A percentile compares a stretch with the other conserved stretches of the same genome.
phyloP scores from a whole-genome alignment of 345 rosid genomes.

The Nasturtium officinale region DNA sequence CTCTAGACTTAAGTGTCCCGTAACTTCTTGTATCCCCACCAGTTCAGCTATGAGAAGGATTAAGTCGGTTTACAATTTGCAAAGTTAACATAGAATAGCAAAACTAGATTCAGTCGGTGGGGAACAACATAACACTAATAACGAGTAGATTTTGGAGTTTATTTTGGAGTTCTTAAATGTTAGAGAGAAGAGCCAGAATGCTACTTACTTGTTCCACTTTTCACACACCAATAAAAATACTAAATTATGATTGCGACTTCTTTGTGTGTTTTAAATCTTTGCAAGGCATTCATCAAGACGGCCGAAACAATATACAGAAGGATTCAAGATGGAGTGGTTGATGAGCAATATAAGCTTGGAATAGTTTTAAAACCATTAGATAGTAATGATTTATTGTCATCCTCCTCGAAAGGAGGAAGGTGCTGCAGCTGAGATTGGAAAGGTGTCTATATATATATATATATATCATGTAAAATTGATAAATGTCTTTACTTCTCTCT shows the following conservation, averaged over 20 bases:
- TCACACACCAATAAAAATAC: background rate
- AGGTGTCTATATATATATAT: background rate
- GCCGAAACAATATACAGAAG: constrained; percentile 91
- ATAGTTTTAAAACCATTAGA: constrained; percentile 84
- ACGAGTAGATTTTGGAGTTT: background rate
- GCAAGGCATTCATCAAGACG: constrained; percentile 85
- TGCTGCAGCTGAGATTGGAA: constrained; percentile 66
- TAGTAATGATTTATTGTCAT: constrained; percentile 57
- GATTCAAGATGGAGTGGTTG: constrained; percentile 92
- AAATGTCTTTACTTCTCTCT: constrained; percentile 4
- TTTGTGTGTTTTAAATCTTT: background rate
- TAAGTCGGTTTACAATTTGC: background rate
- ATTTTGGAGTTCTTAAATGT: background rate
- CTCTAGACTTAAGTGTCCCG: constrained; percentile 2
- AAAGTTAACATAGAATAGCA: background rate
- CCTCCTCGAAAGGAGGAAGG: constrained; percentile 71
- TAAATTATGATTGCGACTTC: background rate
- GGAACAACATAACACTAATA: background rate
- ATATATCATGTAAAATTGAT: background rate
- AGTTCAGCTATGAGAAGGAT: background rate
- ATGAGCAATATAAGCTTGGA: constrained; percentile 91
- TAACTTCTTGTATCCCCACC: background rate
- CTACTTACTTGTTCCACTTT: background rate
- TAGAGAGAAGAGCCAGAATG: background rate
- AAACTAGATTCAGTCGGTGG: background rate